Conservation (phyloP, 768 basidiomycete genomes). For the Suillus paluster region DNA sequence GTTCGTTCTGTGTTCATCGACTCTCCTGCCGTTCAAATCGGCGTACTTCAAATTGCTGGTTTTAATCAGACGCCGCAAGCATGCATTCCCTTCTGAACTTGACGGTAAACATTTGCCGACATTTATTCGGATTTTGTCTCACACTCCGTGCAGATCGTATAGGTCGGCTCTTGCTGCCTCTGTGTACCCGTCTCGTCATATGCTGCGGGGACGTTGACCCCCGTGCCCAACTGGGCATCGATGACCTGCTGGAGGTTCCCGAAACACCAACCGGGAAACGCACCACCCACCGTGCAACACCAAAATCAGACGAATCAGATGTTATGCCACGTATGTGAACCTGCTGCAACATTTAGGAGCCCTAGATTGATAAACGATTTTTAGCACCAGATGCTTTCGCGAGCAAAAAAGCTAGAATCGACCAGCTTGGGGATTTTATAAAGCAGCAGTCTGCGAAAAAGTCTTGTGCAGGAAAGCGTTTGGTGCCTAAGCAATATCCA, state of each 20-base stretch:
- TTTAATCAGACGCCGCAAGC: conserved; percentile 41
- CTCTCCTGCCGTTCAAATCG: conserved; percentile 46
- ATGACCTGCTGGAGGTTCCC: conserved; percentile 30
- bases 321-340: conserved; percentile 44
- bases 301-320: conserved; percentile 10
- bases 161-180: conserved; percentile 36
- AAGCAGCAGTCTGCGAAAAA: neutral
- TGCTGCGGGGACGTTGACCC: conserved; percentile 30
- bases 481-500: conserved; percentile 16
- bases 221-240: conserved; percentile 39
- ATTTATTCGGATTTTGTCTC: conserved; percentile 4
- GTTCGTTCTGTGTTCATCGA: conserved; percentile 49
- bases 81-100: conserved; percentile 29
- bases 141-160: conserved; percentile 32
- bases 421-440: neutral
- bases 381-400: conserved; percentile 46
- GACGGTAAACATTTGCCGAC: conserved; percentile 23
- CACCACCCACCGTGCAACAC: neutral
- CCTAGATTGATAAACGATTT: conserved; percentile 13
- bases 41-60: conserved; percentile 54
- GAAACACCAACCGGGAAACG: conserved; percentile 2
- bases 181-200: conserved; percentile 36
- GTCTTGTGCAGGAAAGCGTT: neutral
- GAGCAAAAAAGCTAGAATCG: conserved; percentile 8
- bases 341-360: conserved; percentile 5